These are phyloP conservation scores for Amanita muscaria DNA, from an alignment of 768 basidiomycete genomes.

Conservation along the genomic window DNA sequence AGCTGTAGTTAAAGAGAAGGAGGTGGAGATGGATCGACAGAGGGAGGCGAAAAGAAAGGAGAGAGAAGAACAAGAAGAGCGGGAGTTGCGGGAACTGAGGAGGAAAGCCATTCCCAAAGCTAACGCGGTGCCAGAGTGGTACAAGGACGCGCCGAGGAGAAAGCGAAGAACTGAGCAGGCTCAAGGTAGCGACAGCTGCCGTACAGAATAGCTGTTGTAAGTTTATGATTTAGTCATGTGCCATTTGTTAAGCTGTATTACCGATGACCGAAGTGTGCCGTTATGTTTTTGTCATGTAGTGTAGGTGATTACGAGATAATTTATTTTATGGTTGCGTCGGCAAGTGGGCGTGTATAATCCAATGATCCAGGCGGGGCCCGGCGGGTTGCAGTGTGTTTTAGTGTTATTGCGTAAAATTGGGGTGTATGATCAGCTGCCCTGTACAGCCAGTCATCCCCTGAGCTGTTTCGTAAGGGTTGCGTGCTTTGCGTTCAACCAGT, in stretches of 20 bases:
- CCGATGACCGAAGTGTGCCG: background rate
- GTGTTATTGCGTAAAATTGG: too few species aligned
- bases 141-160: slow-evolving; percentile 59
- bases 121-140: slow-evolving; percentile 71
- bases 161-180: slow-evolving; percentile 17
- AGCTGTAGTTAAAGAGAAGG: slow-evolving; percentile 44
- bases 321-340: too few species aligned
- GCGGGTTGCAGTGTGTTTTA: too few species aligned
- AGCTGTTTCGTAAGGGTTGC: too few species aligned
- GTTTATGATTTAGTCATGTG: background rate
- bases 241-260: background rate
- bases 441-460: too few species aligned
- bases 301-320: background rate
- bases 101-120: slow-evolving; percentile 59
- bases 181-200: background rate
- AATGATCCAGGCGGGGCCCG: too few species aligned
- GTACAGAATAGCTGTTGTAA: background rate
- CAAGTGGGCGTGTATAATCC: background rate
- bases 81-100: slow-evolving; percentile 52
- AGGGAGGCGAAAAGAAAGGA: slow-evolving; percentile 39
- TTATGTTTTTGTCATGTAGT: background rate
- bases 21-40: slow-evolving; percentile 39
- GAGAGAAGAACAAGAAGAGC: slow-evolving; percentile 48
- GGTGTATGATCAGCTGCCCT: too few species aligned
- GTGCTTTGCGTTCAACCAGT: too few species aligned